Evolutionary conservation across 805 yeast genomes (phyloP), one percentile per base, ranked within the genome.

Genomic region (Yarrowia phangngaensis): DNA sequence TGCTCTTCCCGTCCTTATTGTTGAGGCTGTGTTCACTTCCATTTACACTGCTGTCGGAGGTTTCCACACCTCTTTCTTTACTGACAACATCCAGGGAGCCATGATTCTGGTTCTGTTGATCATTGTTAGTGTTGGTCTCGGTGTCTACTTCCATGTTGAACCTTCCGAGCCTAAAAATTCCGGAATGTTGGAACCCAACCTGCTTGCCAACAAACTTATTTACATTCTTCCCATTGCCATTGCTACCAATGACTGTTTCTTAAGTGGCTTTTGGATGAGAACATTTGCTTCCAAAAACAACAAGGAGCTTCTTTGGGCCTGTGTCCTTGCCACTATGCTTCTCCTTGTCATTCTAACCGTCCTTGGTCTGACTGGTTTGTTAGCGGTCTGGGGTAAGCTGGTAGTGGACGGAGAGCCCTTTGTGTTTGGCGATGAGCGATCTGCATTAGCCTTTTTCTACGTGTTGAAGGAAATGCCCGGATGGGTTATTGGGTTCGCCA

Each of bases 241-340:
- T 60, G 75, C 87, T 51, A 84, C 96, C 24, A 89, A 89, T 60
- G 95, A 87, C 62, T 78, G 89, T 62, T 89, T 89, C 66, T 69
- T 89, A 72, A 76, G 95, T 23, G 95, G 95, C 0, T 88, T 89
- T 64, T 89, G 97, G 97, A 69, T 89, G 53, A 73, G 97, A 60
- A 85, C 97, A 0, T 89, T 89, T 70, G 95, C 97, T 5, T 81
- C 95, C 6, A 78, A 77, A 54, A 69, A 86, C 7, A 78, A 88
- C 65, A 76, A 71, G 55, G 95, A 88, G 60, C 72, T 89, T 58
- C 64, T 75, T 64, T 75, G 85, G 55, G 94, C 92, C 19, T 77
- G 88, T 48, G 71, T 80, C 3, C 68, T 89, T 52, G 95, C 96
- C 0, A 74, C 89, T 0, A 63, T 84, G 51, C 74, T 83, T 15